Conservation (phyloP, 31 red algal species). For the Bonnemaisonia californica region DNA sequence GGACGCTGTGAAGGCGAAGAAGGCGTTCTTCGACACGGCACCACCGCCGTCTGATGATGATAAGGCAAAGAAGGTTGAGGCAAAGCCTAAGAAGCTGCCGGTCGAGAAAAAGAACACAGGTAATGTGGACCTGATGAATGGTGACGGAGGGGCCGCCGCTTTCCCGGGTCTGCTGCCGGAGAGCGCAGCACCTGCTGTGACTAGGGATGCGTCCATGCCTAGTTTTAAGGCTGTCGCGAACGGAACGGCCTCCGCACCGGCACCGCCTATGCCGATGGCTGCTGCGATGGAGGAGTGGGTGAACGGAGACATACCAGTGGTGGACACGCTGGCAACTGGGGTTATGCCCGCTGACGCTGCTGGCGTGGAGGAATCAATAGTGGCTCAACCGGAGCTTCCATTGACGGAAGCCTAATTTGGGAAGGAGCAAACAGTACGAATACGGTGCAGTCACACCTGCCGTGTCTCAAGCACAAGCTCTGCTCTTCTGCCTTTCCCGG, state of each 20-base stretch:
- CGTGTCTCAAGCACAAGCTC: not conserved
- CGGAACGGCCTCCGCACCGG: slow-evolving; percentile 50
- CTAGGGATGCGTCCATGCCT: slow-evolving; percentile 48
- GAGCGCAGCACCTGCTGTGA: slow-evolving; percentile 1
- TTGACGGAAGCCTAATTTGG: not conserved
- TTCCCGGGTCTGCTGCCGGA: slow-evolving; percentile 55
- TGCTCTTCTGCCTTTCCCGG: not conserved
- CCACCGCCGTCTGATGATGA: slow-evolving; percentile 70
- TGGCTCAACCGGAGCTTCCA: not conserved
- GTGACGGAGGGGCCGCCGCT: slow-evolving; percentile 28
- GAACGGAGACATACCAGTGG: slow-evolving; percentile 7
- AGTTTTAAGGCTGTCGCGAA: slow-evolving; percentile 65
- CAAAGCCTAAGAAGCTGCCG: slow-evolving; percentile 3
- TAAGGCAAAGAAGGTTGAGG: slow-evolving; percentile 46
- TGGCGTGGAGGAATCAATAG: not conserved
- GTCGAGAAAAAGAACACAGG: slow-evolving; percentile 20
- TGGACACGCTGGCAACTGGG: slow-evolving; percentile 4
- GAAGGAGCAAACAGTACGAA: not conserved
- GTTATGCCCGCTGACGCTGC: slow-evolving; percentile 8
- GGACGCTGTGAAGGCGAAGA: slow-evolving; percentile 70
- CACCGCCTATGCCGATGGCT: slow-evolving; percentile 28
- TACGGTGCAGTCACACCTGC: not conserved
- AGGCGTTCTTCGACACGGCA: slow-evolving; percentile 75
- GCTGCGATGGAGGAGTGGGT: not conserved
- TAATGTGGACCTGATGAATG: slow-evolving; percentile 32